Percentiles rank a stretch among this genome's conserved stretches.
These are phyloP conservation scores for Alternaria dauci DNA, from an alignment of 2,329 filamentous ascomycete genomes.

Conservation along the genomic window DNA sequence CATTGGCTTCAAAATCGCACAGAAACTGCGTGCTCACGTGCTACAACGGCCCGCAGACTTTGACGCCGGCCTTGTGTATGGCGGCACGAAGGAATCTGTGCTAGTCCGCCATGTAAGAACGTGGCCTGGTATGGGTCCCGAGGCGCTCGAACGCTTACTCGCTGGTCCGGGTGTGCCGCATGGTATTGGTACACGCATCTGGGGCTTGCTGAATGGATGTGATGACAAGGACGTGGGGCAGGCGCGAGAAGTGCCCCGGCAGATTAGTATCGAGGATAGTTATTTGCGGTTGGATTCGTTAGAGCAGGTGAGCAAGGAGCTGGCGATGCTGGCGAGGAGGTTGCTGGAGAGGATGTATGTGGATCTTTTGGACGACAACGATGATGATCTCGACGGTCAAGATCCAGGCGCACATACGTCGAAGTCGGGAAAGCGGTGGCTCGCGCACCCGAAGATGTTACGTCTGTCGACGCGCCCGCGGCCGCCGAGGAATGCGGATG, in stretches of 20 bases:
- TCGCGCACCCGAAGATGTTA: conserved; percentile 81
- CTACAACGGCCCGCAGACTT: conserved; percentile 57
- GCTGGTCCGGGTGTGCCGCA: conserved; percentile 73
- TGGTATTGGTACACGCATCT: conserved; percentile 76
- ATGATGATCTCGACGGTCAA: conserved; percentile 33
- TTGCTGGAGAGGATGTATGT: conserved; percentile 79
- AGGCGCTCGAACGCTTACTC: conserved; percentile 72
- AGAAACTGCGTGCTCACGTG: conserved; percentile 70
- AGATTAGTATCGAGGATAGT: conserved; percentile 95
- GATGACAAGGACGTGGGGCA: conserved; percentile 78
- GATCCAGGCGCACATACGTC: background rate
- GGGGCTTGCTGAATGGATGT: conserved; percentile 81
- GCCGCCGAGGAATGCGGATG: conserved; percentile 61
- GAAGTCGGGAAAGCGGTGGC: conserved; percentile 64
- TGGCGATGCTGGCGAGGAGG: conserved; percentile 72
- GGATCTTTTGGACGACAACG: conserved; percentile 71
- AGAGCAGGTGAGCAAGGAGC: conserved; percentile 70
- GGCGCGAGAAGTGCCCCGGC: conserved; percentile 75
- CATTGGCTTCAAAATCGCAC: conserved; percentile 81
- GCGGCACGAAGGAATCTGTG: conserved; percentile 63
- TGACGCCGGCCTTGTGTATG: conserved; percentile 58
- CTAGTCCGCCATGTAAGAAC: conserved; percentile 72
- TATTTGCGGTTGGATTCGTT: conserved; percentile 76
- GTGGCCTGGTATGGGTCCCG: conserved; percentile 69
- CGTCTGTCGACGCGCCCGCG: conserved; percentile 79